A percentile compares a stretch with the other conserved stretches of the same genome.
Evolutionary conservation across 805 yeast genomes (phyloP).

Genomic region (Grigorovia humatica): DNA sequence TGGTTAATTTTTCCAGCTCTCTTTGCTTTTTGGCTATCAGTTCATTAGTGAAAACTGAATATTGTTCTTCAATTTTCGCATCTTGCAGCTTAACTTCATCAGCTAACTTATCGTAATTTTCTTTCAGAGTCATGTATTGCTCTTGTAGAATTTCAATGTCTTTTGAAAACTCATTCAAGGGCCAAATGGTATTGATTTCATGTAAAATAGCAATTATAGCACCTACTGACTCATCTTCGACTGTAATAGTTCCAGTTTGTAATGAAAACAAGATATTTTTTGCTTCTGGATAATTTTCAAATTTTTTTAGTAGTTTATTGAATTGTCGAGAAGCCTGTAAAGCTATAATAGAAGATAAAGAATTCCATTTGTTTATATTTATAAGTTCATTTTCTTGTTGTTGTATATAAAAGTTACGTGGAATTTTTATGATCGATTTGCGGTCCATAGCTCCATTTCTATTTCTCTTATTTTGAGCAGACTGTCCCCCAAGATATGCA

Average conservation of each 20-base stretch:
- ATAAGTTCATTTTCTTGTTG: slow-evolving; percentile 11
- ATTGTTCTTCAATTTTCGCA: slow-evolving; percentile 17
- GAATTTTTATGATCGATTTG: slow-evolving; percentile 21
- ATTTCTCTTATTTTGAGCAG: slow-evolving; percentile 24
- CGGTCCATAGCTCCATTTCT: slow-evolving; percentile 26
- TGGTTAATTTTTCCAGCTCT: slow-evolving; percentile 36
- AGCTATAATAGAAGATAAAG: slow-evolving; percentile 1
- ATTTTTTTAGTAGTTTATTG: slow-evolving; percentile 25
- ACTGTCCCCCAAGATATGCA: slow-evolving; percentile 27
- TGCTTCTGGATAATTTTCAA: slow-evolving; percentile 25
- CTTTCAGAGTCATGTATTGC: slow-evolving; percentile 34
- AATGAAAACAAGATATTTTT: slow-evolving; percentile 34
- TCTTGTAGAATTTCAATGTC: slow-evolving; percentile 35
- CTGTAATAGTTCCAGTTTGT: slow-evolving; percentile 32
- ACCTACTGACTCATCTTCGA: slow-evolving; percentile 24
- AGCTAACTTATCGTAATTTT: slow-evolving; percentile 27
- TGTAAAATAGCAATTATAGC: slow-evolving; percentile 18
- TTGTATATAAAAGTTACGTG: slow-evolving; percentile 17
- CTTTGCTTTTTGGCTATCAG: slow-evolving; percentile 36
- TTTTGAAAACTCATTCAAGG: slow-evolving; percentile 32
- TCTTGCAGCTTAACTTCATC: slow-evolving; percentile 19
- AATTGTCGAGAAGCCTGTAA: slow-evolving; percentile 14
- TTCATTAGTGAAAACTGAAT: slow-evolving; percentile 26
- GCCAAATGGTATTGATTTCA: slow-evolving; percentile 29
- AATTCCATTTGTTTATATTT: slow-evolving; percentile 3